phyloP scores from a whole-genome alignment of 2,329 filamentous ascomycete species.

The Neofusicoccum parvum region DNA sequence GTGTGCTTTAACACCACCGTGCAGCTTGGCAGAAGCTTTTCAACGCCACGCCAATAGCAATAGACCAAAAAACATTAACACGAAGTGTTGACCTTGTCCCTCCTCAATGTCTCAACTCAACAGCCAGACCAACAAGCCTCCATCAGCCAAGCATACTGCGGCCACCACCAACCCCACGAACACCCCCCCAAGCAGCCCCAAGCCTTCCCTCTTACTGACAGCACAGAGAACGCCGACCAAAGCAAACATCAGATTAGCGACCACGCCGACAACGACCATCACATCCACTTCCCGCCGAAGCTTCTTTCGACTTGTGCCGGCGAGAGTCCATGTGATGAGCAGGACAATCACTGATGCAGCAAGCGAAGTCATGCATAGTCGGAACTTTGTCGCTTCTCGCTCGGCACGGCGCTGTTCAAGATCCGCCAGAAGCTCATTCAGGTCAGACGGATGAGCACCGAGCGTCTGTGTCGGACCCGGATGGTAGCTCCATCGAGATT shows the following conservation, averaged over 20 bases:
- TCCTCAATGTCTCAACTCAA: background rate
- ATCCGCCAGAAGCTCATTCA: constrained; percentile 15
- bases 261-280: constrained; percentile 69
- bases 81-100: background rate
- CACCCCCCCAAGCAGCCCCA: constrained; percentile 48
- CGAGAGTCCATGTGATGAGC: constrained; percentile 65
- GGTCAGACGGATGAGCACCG: constrained; percentile 1
- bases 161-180: constrained; percentile 50
- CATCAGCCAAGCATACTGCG: constrained; percentile 53
- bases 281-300: constrained; percentile 72
- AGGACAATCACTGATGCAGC: constrained; percentile 65
- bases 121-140: constrained; percentile 53
- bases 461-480: background rate
- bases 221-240: constrained; percentile 63
- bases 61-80: background rate
- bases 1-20: background rate
- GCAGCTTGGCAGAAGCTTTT: background rate
- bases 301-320: constrained; percentile 68
- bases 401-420: constrained; percentile 33
- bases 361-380: constrained; percentile 54
- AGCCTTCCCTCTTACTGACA: constrained; percentile 53
- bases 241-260: constrained; percentile 66
- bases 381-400: constrained; percentile 38
- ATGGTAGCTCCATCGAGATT: constrained; percentile 1
- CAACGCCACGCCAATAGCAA: constrained; percentile 2